A percentile compares a stretch with the other conserved stretches of the same genome.
phyloP scores from a whole-genome alignment of 2,329 filamentous ascomycete genomes.

The Fusarium falciforme region DNA sequence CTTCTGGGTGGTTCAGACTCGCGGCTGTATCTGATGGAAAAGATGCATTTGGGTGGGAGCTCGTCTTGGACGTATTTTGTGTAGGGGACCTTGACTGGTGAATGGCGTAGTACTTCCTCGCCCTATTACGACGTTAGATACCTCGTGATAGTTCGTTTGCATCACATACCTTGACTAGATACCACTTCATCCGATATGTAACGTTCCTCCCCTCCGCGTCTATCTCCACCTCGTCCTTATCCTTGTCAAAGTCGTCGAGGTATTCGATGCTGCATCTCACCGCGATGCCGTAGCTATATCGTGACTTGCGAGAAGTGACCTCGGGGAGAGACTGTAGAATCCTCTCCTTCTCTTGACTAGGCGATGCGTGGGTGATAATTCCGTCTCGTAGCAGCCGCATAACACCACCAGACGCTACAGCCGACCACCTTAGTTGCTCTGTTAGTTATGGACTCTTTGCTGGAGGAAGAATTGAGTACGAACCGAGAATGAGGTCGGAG shows the following conservation, averaged over 20 bases:
- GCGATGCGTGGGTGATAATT: background rate
- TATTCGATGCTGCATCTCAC: background rate
- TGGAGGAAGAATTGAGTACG: background rate
- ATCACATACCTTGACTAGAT: background rate
- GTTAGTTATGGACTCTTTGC: background rate
- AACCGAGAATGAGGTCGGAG: background rate
- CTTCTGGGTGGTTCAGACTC: background rate
- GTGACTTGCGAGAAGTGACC: background rate
- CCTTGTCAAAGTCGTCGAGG: background rate
- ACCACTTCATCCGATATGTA: background rate
- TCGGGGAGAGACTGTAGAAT: background rate
- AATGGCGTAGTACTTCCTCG: background rate
- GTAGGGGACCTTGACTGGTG: background rate
- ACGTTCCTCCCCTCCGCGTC: background rate
- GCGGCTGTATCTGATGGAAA: background rate
- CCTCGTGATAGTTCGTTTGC: background rate
- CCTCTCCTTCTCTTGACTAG: background rate
- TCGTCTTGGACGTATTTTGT: background rate
- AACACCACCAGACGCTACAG: background rate
- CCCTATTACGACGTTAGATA: background rate
- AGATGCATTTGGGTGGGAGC: background rate
- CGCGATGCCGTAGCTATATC: background rate
- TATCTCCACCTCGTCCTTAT: background rate
- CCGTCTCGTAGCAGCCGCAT: background rate
- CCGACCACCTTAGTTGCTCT: background rate